These are phyloP conservation scores for Phanerodontia chrysosporium DNA, from an alignment of 768 basidiomycete genomes.

Conservation along the genomic window DNA sequence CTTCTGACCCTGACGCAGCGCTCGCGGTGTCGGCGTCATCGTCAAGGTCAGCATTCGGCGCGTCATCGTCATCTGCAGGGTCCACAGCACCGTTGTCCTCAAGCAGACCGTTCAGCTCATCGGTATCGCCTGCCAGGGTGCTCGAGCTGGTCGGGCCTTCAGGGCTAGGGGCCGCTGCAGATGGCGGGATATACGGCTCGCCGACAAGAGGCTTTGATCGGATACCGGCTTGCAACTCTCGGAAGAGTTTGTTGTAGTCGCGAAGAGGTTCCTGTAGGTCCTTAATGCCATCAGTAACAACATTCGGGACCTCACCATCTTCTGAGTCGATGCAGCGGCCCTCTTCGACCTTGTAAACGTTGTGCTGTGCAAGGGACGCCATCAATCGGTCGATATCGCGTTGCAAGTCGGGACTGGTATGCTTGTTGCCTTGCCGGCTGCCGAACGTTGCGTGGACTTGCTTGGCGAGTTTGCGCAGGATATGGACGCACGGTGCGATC, in stretches of 20 bases:
- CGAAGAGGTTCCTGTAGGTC: slow-evolving; percentile 18
- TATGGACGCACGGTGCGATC: slow-evolving; percentile 31
- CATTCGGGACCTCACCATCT: slow-evolving; percentile 16
- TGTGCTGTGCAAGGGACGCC: too few species aligned
- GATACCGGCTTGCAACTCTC: slow-evolving; percentile 14
- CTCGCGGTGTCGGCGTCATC: too few species aligned
- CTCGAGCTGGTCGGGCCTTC: not conserved
- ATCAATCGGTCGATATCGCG: slow-evolving; percentile 27
- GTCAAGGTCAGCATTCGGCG: too few species aligned
- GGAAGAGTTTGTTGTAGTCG: slow-evolving; percentile 25
- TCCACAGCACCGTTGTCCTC: too few species aligned
- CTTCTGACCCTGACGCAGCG: too few species aligned
- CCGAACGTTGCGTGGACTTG: slow-evolving; percentile 25
- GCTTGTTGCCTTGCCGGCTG: slow-evolving; percentile 27
- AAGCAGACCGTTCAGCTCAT: too few species aligned
- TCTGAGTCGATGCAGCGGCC: slow-evolving; percentile 19
- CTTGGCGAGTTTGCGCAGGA: slow-evolving; percentile 22
- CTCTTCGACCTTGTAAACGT: slow-evolving; percentile 17
- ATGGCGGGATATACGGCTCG: not conserved
- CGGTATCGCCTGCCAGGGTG: not conserved
- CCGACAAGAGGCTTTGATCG: slow-evolving; percentile 7
- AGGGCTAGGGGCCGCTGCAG: too few species aligned
- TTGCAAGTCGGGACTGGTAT: slow-evolving; percentile 24
- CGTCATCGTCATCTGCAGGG: too few species aligned
- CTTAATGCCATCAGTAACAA: slow-evolving; percentile 16